These are phyloP conservation scores for Clavispora phyllophila DNA, from an alignment of 805 yeast species.

Conservation along the genomic window DNA sequence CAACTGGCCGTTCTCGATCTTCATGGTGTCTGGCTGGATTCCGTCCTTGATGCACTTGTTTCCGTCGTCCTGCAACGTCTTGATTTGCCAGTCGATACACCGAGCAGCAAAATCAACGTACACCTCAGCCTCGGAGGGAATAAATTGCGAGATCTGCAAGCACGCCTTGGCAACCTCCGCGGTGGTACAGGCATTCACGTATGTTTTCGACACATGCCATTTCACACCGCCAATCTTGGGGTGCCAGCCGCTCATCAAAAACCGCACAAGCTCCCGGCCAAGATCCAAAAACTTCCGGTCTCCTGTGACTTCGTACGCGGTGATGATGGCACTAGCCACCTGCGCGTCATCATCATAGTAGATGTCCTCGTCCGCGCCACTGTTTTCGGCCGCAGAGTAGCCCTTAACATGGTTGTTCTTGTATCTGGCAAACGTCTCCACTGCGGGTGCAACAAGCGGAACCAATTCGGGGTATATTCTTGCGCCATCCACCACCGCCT, in stretches of 20 bases:
- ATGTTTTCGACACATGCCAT: conserved; percentile 61
- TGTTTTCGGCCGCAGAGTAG: conserved; percentile 61
- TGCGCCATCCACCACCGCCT: conserved; percentile 65
- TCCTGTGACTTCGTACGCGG: conserved; percentile 65
- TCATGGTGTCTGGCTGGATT: conserved; percentile 40
- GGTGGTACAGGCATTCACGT: conserved; percentile 62
- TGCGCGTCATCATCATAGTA: conserved; percentile 77
- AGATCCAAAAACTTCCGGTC: conserved; percentile 47
- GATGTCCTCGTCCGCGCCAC: conserved; percentile 55
- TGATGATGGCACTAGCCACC: conserved; percentile 57
- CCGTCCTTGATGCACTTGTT: conserved; percentile 63
- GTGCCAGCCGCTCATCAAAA: conserved; percentile 63
- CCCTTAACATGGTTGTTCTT: conserved; percentile 48
- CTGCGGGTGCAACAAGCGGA: conserved; percentile 50
- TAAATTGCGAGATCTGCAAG: conserved; percentile 49
- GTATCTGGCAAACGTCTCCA: conserved; percentile 46
- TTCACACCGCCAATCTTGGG: conserved; percentile 54
- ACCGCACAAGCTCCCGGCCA: conserved; percentile 54
- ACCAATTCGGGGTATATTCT: conserved; percentile 45
- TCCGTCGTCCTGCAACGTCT: conserved; percentile 44
- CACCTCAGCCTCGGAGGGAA: conserved; percentile 42
- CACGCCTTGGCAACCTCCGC: conserved; percentile 64
- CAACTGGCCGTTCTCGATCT: conserved; percentile 51
- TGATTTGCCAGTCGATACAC: conserved; percentile 55
- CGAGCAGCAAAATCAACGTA: conserved; percentile 55